A percentile compares a stretch with the other conserved stretches of the same genome.
phyloP scores from a whole-genome alignment of 805 yeast genomes.

The Metschnikowia matae region DNA sequence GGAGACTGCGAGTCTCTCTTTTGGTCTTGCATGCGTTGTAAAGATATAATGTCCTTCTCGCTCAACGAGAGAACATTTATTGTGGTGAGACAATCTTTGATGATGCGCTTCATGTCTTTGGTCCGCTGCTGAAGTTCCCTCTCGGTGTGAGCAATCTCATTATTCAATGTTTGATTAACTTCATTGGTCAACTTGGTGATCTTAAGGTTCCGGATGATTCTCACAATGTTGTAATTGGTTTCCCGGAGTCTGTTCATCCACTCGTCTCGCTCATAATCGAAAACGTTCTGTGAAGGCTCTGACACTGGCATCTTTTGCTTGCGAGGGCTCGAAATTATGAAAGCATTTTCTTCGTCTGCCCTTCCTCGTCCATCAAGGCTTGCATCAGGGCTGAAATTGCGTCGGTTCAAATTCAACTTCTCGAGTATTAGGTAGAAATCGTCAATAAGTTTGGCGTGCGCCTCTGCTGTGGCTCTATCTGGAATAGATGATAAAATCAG shows the following conservation, averaged over 20 bases:
- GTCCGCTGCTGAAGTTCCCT: slow-evolving; percentile 23
- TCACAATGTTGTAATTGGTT: slow-evolving; percentile 34
- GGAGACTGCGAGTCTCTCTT: background rate
- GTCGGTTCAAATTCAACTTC: slow-evolving; percentile 17
- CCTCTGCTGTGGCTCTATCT: slow-evolving; percentile 26
- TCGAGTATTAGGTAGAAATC: slow-evolving; percentile 28
- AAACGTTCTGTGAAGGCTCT: background rate
- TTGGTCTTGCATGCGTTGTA: slow-evolving; percentile 28
- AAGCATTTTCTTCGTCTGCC: slow-evolving; percentile 11
- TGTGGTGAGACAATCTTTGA: slow-evolving; percentile 23
- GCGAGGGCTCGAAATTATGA: slow-evolving; percentile 18
- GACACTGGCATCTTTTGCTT: slow-evolving; percentile 7
- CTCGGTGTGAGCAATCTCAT: slow-evolving; percentile 26
- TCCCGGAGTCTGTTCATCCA: slow-evolving; percentile 29
- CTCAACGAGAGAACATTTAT: slow-evolving; percentile 27
- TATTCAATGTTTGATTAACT: slow-evolving; percentile 19
- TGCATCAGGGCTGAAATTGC: slow-evolving; percentile 5
- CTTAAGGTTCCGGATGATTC: slow-evolving; percentile 32
- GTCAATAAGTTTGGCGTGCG: slow-evolving; percentile 26
- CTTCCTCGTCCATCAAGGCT: slow-evolving; percentile 6
- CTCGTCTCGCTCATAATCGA: slow-evolving; percentile 8
- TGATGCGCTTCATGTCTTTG: slow-evolving; percentile 21
- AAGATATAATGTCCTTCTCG: slow-evolving; percentile 29
- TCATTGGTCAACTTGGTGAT: slow-evolving; percentile 36
- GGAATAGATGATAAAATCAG: slow-evolving; percentile 25